phyloP scores from a whole-genome alignment of 2,329 filamentous ascomycete genomes.

The Penicillium sp. region DNA sequence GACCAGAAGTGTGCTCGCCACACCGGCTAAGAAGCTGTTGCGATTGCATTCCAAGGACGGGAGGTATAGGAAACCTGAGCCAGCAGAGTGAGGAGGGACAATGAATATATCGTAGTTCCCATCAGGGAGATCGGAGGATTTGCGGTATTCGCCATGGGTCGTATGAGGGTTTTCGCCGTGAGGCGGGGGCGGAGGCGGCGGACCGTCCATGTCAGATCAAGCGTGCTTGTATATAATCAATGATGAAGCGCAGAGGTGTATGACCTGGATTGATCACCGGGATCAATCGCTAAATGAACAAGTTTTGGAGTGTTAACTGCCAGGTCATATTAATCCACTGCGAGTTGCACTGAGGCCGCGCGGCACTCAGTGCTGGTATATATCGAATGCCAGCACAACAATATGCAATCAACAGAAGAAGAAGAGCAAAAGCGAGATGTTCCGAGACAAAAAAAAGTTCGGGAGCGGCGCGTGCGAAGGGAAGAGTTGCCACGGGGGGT shows the following conservation, averaged over 20 bases:
- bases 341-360: slow-evolving; percentile 34
- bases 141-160: slow-evolving; percentile 53
- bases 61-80: slow-evolving; percentile 89
- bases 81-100: slow-evolving; percentile 87
- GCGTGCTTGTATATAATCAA: neutral
- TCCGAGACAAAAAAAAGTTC: slow-evolving; percentile 9
- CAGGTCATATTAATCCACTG: slow-evolving; percentile 33
- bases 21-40: slow-evolving; percentile 89
- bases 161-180: slow-evolving; percentile 77
- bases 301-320: slow-evolving; percentile 18
- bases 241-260: slow-evolving; percentile 4
- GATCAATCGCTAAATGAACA: slow-evolving; percentile 17
- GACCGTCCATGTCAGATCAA: slow-evolving; percentile 38
- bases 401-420: neutral
- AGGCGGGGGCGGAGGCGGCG: slow-evolving; percentile 77
- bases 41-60: slow-evolving; percentile 81
- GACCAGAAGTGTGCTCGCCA: slow-evolving; percentile 71
- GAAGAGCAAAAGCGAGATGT: neutral
- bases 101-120: slow-evolving; percentile 98
- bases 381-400: slow-evolving; percentile 7
- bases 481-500: slow-evolving; percentile 17
- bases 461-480: slow-evolving; percentile 9
- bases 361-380: slow-evolving; percentile 32
- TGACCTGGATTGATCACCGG: slow-evolving; percentile 9
- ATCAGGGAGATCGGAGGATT: slow-evolving; percentile 66